Conservation (phyloP, 768 basidiomycete species). For the Boletus tomentosulus region DNA sequence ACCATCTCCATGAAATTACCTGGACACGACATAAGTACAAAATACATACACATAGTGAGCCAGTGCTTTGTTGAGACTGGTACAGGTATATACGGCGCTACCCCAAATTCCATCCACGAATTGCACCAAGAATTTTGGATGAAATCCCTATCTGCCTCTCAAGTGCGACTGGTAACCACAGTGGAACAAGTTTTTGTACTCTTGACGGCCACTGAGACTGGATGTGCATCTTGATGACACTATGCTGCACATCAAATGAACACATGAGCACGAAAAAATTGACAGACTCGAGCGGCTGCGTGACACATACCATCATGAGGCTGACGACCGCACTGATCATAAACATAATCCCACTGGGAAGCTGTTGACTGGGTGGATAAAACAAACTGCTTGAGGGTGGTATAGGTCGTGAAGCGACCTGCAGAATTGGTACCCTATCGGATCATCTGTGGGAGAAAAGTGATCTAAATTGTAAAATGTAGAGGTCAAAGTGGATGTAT, state of each 20-base stretch:
- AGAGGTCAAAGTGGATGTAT: conserved; percentile 42
- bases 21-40: too few species aligned
- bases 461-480: background rate
- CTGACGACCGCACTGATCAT: conserved; percentile 92
- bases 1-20: too few species aligned
- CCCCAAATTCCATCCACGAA: too few species aligned
- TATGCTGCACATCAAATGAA: conserved; percentile 26
- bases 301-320: conserved; percentile 89
- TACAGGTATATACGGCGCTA: too few species aligned
- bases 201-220: conserved; percentile 76
- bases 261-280: background rate
- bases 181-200: conserved; percentile 93
- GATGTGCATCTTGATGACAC: conserved; percentile 98
- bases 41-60: too few species aligned
- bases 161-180: conserved; percentile 62
- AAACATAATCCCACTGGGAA: conserved; percentile 88
- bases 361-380: conserved; percentile 79
- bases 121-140: too few species aligned
- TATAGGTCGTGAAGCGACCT: conserved; percentile 92
- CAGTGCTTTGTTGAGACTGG: too few species aligned
- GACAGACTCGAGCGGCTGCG: conserved; percentile 77
- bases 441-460: conserved; percentile 64
- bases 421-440: conserved; percentile 98
- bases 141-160: too few species aligned
- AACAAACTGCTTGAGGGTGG: conserved; percentile 89